Base-by-base conservation (phyloP, 257 asterid species). In the Solanum etuberosum region DNA sequence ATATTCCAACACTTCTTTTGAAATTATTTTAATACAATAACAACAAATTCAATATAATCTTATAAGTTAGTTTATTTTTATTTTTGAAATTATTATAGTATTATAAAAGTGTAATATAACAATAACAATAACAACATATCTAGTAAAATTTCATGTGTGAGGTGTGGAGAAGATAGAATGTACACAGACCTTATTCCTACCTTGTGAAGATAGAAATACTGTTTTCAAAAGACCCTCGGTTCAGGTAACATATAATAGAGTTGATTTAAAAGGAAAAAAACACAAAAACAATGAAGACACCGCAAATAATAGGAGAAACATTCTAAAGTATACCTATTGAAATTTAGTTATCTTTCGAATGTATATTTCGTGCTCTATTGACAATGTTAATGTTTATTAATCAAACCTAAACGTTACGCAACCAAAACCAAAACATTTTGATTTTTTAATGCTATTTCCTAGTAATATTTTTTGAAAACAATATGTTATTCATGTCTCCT, bases 121-220 rank as follows among this genome's bases (percentile, higher is more conserved):
- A 21, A 57, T 0, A 57, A 57, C 0, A 59, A 16, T 5, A 57
- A 57, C 0, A 59, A 16, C 2, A 48, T 48, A 15, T 46, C 3
- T 46, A 59, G 27, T 59, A 18, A 59, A 59, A 59, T 21, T 59
- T 23, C 0, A n/a, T 10, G 0, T 0, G 29, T 59, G 7, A 0
- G 15, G 12, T 59, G 14, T 23, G 0, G 0, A 59, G 31, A 59
- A 23, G 70, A 5, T 61, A 2, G 0, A 61, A 0, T 61, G 6
- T 0, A n/a, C 0, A 31, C 0, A 4, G 0, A 61, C 13, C 0
- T 61, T 61, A 61, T 6, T 0, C 14, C 70, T 61, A 61, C 0
- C 1, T 0, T 0, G 29, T n/a, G 1, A 61, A n/a, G 15, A 18
- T 61, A n/a, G 2, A n/a, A 5, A 63, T 0, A 2, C 0, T 63